A percentile compares a stretch with the other conserved stretches of the same genome.
phyloP scores from a whole-genome alignment of 441 rosid species.

The Erysimum cheiri region DNA sequence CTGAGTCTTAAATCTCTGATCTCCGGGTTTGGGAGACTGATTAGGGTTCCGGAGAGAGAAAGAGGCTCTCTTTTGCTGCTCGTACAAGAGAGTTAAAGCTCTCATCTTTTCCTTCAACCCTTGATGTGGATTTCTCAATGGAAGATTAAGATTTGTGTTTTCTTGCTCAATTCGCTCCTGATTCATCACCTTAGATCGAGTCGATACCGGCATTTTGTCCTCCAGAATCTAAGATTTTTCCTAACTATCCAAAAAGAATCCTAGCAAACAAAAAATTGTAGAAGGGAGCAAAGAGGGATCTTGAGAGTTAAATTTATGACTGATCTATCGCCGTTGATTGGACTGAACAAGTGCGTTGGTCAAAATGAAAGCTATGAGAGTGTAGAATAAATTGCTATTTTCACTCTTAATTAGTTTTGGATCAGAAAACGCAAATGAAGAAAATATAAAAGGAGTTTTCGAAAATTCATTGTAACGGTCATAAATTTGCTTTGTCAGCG shows the following conservation, averaged over 20 bases:
- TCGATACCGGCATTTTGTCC: slow-evolving; percentile 74
- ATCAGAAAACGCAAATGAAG: slow-evolving; percentile 5
- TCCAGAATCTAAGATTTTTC: slow-evolving; percentile 21
- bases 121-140: slow-evolving; percentile 71
- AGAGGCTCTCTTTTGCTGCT: slow-evolving; percentile 82
- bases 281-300: slow-evolving; percentile 11
- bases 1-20: slow-evolving; percentile 54
- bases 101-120: slow-evolving; percentile 82
- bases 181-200: slow-evolving; percentile 65
- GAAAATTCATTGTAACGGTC: slow-evolving; percentile 34
- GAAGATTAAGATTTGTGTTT: slow-evolving; percentile 42
- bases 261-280: slow-evolving; percentile 33
- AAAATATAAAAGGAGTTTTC: background rate
- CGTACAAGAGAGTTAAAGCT: slow-evolving; percentile 77
- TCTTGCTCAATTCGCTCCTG: slow-evolving; percentile 53
- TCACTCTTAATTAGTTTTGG: slow-evolving; percentile 13
- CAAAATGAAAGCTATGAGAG: slow-evolving; percentile 31
- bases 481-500: slow-evolving; percentile 34
- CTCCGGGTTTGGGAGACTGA: slow-evolving; percentile 58
- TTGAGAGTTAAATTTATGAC: slow-evolving; percentile 16
- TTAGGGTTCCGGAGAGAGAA: slow-evolving; percentile 49
- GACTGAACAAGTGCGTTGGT: slow-evolving; percentile 32
- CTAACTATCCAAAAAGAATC: slow-evolving; percentile 52
- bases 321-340: slow-evolving; percentile 12
- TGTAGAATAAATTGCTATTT: slow-evolving; percentile 24